phyloP scores from a whole-genome alignment of 2,329 filamentous ascomycete species.

The Calonectria honghensis region DNA sequence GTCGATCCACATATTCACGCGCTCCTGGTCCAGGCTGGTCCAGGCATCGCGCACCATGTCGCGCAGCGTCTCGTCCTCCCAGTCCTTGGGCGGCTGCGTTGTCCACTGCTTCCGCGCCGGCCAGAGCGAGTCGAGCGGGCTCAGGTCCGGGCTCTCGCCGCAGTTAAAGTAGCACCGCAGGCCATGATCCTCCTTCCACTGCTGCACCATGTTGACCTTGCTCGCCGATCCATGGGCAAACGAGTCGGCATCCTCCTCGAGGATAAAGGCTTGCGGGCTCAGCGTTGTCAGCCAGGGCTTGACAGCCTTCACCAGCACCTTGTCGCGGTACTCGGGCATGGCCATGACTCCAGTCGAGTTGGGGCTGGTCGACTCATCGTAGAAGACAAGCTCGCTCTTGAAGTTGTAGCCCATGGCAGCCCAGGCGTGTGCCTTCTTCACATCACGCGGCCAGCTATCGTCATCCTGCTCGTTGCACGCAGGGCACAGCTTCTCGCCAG shows the following conservation, averaged over 20 bases:
- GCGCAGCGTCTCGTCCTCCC: slow-evolving; percentile 59
- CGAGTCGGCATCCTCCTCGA: slow-evolving; percentile 61
- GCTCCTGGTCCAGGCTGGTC: slow-evolving; percentile 56
- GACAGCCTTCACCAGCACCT: slow-evolving; percentile 59
- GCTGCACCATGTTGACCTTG: slow-evolving; percentile 60
- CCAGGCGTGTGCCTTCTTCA: slow-evolving; percentile 60
- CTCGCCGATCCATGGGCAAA: slow-evolving; percentile 61
- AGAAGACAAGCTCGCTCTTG: slow-evolving; percentile 62
- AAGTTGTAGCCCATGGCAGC: slow-evolving; percentile 60
- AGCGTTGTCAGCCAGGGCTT: slow-evolving; percentile 57
- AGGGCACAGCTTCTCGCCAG: slow-evolving; percentile 60
- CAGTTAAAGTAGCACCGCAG: slow-evolving; percentile 60
- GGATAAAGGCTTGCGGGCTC: slow-evolving; percentile 53
- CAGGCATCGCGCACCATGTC: slow-evolving; percentile 58
- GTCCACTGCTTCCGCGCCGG: slow-evolving; percentile 60
- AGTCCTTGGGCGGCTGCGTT: slow-evolving; percentile 54
- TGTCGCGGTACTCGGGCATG: slow-evolving; percentile 60
- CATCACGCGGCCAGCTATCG: slow-evolving; percentile 58
- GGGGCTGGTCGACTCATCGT: slow-evolving; percentile 60
- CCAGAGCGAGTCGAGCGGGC: slow-evolving; percentile 61
- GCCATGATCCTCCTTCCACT: slow-evolving; percentile 60
- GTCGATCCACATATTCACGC: slow-evolving; percentile 61
- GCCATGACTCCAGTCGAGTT: slow-evolving; percentile 58
- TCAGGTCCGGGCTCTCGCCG: slow-evolving; percentile 62
- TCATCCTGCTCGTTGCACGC: slow-evolving; percentile 52